Evolutionary conservation across 2,329 filamentous ascomycete species (phyloP).

Genomic region (Microcyclosporella mali): DNA sequence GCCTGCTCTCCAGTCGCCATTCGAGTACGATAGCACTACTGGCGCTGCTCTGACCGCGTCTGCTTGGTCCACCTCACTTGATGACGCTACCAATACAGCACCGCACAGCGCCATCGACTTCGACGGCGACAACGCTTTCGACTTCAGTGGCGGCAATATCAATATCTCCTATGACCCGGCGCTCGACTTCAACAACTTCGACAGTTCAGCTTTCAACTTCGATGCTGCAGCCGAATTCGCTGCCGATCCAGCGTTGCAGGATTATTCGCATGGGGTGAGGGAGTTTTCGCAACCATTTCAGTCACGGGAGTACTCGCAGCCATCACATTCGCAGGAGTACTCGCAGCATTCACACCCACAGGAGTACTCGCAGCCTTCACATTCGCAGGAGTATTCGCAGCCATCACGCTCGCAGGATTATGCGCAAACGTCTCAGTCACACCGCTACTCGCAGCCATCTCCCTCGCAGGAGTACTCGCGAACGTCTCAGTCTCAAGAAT

Average conservation of each 20-base stretch:
- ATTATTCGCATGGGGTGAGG: conserved; percentile 10
- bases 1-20: conserved; percentile 26
- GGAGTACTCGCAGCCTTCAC: neutral
- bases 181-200: conserved; percentile 22
- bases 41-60: conserved; percentile 23
- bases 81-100: conserved; percentile 13
- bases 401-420: neutral
- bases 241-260: conserved; percentile 21
- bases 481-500: neutral
- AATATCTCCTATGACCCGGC: conserved; percentile 34
- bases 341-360: neutral
- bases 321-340: neutral
- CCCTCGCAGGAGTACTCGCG: neutral
- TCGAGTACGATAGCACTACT: conserved; percentile 28
- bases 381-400: neutral
- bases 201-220: conserved; percentile 28
- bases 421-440: neutral
- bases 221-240: conserved; percentile 16
- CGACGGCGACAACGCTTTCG: conserved; percentile 31
- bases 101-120: conserved; percentile 15
- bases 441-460: neutral
- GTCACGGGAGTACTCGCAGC: neutral
- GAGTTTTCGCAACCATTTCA: neutral
- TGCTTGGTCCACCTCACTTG: conserved; percentile 5
- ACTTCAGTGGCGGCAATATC: conserved; percentile 38